Evolutionary conservation across 2,329 filamentous ascomycete species (phyloP).

Genomic region (Dactylellina sp.): DNA sequence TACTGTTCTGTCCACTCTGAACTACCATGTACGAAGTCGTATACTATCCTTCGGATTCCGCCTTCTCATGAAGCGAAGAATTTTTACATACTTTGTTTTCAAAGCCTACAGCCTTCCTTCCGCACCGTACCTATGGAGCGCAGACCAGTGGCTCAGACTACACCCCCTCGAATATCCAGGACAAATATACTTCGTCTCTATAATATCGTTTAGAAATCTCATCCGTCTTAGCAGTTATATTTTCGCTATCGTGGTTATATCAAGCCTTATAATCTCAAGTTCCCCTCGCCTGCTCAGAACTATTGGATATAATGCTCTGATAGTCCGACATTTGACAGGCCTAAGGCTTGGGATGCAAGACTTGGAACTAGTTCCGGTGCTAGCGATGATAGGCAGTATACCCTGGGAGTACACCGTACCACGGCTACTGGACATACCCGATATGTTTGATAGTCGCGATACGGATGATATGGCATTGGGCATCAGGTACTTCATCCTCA

Average conservation of each 20-base stretch:
- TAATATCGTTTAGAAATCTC: constrained; percentile 6
- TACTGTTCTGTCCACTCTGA: neutral
- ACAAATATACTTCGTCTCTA: constrained; percentile 31
- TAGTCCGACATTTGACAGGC: neutral
- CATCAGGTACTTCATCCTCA: constrained; percentile 11
- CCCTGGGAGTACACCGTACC: constrained; percentile 40
- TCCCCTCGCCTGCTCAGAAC: constrained; percentile 1
- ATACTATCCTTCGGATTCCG: constrained; percentile 1
- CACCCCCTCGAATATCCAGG: constrained; percentile 29
- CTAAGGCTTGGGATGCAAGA: constrained; percentile 16
- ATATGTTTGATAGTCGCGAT: constrained; percentile 27
- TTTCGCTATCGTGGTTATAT: neutral
- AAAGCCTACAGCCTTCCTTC: neutral
- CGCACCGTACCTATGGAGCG: constrained; percentile 6
- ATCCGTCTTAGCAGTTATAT: constrained; percentile 1
- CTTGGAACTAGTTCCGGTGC: constrained; percentile 18
- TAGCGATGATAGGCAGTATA: constrained; percentile 8
- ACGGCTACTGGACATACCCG: constrained; percentile 10
- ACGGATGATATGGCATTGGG: neutral
- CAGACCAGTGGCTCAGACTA: constrained; percentile 8
- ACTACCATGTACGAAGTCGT: neutral
- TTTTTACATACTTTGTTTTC: constrained; percentile 13
- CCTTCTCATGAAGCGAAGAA: constrained; percentile 26
- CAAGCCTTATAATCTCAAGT: neutral
- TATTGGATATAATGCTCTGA: neutral